Evolutionary conservation across 495 filamentous ascomycete genomes (phyloP), one percentile per base, ranked within the genome.

Genomic region (Choiromyces venosus): DNA sequence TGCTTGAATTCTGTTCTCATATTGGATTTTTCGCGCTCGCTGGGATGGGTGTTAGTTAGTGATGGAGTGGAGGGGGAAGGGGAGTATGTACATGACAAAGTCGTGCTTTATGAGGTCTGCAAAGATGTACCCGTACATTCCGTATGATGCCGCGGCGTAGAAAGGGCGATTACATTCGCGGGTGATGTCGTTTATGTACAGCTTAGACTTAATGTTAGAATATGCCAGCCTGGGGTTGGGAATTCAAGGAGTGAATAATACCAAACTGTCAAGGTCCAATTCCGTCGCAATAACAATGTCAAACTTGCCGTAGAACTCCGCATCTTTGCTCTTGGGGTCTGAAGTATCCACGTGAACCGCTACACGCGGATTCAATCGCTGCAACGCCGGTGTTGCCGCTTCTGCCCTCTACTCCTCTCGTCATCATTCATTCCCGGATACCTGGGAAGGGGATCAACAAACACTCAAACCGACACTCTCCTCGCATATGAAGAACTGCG

Each of bases 111-210:
- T 91, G 18, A 99, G 86, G 81, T 99, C 95, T 33, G 92, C 90
- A 82, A 99, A 99, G 69, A 96, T 90, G 81, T 92, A 99, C 38
- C 96, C 96, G 83, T 96, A 97, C 79, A 97, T 87, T 36, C 95
- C 95, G 81, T 97, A 93, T 16, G 90, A 87, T 65, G 88, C 90
- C 29, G 92, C 91, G 38, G 93, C 93, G 83, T 99, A 99, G 84
- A 97, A 97, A 35, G 91, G 89, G 52, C 88, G 87, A 73, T 87
- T 85, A 70, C 89, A 87, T 35, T 94, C 83, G 39, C 93, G 90
- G 52, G 92, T 92, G 19, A 90, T 88, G 16, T 91, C 90, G 82
- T 99, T 97, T 83, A 97, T 91, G 72, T 61, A 21, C 14, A 71
- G 38, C 65, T 68, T 29, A n/a, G 10, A 29, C 16, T 52, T 2